Conservation (phyloP, 2,329 filamentous ascomycete genomes). For the Exophiala alcalophila region DNA sequence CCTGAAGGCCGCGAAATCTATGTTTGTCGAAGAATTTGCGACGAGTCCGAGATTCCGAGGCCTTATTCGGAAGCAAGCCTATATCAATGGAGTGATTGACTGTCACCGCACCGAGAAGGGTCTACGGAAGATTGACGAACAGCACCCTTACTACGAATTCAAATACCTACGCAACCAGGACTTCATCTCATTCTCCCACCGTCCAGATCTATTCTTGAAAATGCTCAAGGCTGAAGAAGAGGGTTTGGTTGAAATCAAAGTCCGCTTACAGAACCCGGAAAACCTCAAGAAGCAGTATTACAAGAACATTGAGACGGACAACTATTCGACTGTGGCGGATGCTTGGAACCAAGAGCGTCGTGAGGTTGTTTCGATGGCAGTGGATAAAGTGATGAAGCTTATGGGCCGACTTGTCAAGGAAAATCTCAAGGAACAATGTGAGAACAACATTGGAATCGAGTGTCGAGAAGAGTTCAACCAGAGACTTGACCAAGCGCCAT, state of each 20-base stretch:
- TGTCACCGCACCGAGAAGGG: conserved; percentile 93
- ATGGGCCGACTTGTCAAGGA: conserved; percentile 94
- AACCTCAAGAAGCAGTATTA: conserved; percentile 75
- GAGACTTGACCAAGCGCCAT: conserved; percentile 91
- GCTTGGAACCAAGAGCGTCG: conserved; percentile 88
- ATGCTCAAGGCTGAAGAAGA: conserved; percentile 98
- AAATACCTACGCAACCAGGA: conserved; percentile 93
- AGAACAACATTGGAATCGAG: conserved; percentile 82
- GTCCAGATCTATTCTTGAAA: conserved; percentile 87
- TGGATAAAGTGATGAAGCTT: conserved; percentile 75
- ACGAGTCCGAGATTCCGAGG: conserved; percentile 87
- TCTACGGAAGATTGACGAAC: conserved; percentile 85
- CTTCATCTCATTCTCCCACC: conserved; percentile 72
- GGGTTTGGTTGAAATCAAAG: conserved; percentile 79
- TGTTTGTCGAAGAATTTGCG: conserved; percentile 88
- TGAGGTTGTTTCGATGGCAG: conserved; percentile 77
- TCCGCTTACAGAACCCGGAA: conserved; percentile 72
- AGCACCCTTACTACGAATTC: conserved; percentile 95
- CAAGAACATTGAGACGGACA: conserved; percentile 85
- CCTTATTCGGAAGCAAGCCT: conserved; percentile 78
- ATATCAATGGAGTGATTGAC: conserved; percentile 78
- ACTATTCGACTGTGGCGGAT: conserved; percentile 90
- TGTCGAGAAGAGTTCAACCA: conserved; percentile 87
- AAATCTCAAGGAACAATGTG: conserved; percentile 86
- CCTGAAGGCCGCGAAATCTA: conserved; percentile 73